Base-by-base conservation (phyloP, 176 grass and related monocot species). In the Hyparrhenia diplandra region DNA sequence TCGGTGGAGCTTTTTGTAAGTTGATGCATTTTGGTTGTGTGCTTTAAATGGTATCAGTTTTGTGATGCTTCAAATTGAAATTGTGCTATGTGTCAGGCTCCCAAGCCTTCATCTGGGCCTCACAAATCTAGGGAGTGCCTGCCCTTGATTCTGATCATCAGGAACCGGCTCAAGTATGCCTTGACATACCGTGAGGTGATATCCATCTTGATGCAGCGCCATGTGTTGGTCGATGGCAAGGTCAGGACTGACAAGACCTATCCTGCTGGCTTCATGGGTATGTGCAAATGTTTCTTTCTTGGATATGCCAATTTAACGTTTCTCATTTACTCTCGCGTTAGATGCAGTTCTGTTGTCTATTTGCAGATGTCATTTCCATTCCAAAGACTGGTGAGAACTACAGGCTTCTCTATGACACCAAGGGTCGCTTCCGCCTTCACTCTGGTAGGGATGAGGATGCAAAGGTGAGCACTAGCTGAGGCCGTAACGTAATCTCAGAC, bases 331-430 rank as follows among this genome's bases (percentile, higher is more conserved):
- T 51, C 0, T 51, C 14, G 17, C 47, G 17, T 51, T 51, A 51
- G 16, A 46, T 46, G 17, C 47, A 51, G 17, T 20, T 51, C 18
- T 51, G 2, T 51, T 51, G 47, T 20, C 16, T 51, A 20, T 20
- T 51, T 51, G 40, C 75, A 88, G 89, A 91, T 85, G 85, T 91
- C 55, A 83, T 88, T 10, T 82, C 89, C 14, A 91, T 91, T 63
- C 89, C 85, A 2, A 91, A 88, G 77, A 91, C 85, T 7, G 71
- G 36, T 51, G 85, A 91, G 72, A 91, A 88, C 77, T 91, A 85
- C 78, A 68, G 85, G 41, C 71, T 91, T 47, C 76, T 91, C 31
- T 91, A 91, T 73, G 89, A 88, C 36, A 91, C 85, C 77, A 91
- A 91, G 81, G 85, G 89, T 0, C 85, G 85, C 16, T 91, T 91